Percentiles rank a stretch among this genome's conserved stretches.
These are phyloP conservation scores for Exophiala phaeomuriformis DNA, from an alignment of 2,329 filamentous ascomycete species.

Conservation along the genomic window DNA sequence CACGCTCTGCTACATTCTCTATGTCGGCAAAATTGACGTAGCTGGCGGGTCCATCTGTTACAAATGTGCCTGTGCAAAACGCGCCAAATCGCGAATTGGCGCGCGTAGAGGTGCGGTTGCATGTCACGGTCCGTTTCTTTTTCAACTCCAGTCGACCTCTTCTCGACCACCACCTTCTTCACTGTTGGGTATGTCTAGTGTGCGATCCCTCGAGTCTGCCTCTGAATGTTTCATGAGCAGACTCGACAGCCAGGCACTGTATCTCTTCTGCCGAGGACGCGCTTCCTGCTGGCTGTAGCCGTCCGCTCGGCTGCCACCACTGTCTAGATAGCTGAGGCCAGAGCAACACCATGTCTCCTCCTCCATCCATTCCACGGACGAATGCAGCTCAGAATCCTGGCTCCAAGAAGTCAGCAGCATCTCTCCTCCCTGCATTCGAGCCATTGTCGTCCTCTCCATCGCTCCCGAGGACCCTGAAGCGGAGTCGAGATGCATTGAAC, in stretches of 20 bases:
- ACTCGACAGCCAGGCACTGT: conserved; percentile 9
- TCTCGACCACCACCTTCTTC: conserved; percentile 14
- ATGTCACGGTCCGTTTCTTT: not conserved
- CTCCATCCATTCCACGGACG: conserved; percentile 16
- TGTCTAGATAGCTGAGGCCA: conserved; percentile 11
- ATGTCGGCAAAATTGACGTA: not conserved
- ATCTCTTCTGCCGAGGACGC: conserved; percentile 34
- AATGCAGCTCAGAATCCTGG: conserved; percentile 31
- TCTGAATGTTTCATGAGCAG: conserved; percentile 12
- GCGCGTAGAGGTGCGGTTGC: not conserved
- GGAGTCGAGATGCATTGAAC: conserved; percentile 39
- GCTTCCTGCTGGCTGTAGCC: conserved; percentile 28
- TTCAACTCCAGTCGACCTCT: conserved; percentile 10
- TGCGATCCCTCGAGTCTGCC: not conserved
- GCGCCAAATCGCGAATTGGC: not conserved
- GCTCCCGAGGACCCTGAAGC: conserved; percentile 43
- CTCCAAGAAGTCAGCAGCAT: conserved; percentile 40
- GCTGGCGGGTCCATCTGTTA: not conserved
- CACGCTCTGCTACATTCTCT: not conserved
- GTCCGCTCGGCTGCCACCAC: conserved; percentile 8
- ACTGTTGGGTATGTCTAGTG: not conserved
- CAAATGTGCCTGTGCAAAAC: not conserved
- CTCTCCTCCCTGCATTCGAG: conserved; percentile 45
- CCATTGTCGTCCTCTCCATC: conserved; percentile 44
- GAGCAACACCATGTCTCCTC: conserved; percentile 18